phyloP scores from a whole-genome alignment of 2,329 filamentous ascomycete genomes.

The Volutella citrinella region DNA sequence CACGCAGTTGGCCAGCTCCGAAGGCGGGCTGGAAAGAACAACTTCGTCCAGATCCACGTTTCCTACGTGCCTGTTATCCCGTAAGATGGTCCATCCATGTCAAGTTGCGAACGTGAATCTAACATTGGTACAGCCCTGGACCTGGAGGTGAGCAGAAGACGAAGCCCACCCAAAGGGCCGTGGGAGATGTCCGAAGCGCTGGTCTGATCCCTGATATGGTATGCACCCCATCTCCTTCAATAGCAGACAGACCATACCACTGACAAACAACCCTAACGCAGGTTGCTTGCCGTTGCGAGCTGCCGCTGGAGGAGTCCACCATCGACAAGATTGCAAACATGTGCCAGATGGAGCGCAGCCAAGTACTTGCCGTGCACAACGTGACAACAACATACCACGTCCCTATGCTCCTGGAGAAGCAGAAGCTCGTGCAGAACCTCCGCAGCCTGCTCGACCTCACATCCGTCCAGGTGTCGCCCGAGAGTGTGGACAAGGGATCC shows the following conservation, averaged over 20 bases:
- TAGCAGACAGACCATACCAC: too few species aligned
- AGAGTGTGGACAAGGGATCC: constrained; percentile 59
- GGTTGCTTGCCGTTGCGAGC: constrained; percentile 92
- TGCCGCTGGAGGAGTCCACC: constrained; percentile 67
- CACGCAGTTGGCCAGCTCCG: constrained; percentile 81
- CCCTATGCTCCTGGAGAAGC: constrained; percentile 82
- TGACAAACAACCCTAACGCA: too few species aligned
- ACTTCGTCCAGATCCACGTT: constrained; percentile 88
- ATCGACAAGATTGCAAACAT: constrained; percentile 85
- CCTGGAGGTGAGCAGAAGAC: constrained; percentile 88
- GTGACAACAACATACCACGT: constrained; percentile 93
- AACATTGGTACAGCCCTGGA: too few species aligned
- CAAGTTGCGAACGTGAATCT: too few species aligned
- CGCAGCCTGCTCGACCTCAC: constrained; percentile 64
- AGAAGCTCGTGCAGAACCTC: constrained; percentile 70
- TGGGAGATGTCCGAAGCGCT: constrained; percentile 78
- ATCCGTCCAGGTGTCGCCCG: constrained; percentile 47
- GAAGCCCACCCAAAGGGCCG: constrained; percentile 91
- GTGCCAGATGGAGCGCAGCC: constrained; percentile 81
- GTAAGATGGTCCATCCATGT: too few species aligned
- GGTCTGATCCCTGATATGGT: constrained; percentile 71
- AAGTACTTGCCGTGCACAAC: constrained; percentile 87
- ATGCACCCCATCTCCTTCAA: constrained; percentile 21
- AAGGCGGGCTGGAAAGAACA: constrained; percentile 67
- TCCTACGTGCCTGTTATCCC: constrained; percentile 82